Base-by-base conservation (phyloP, 768 basidiomycete genomes). In the Paxillus ammoniavirescens region DNA sequence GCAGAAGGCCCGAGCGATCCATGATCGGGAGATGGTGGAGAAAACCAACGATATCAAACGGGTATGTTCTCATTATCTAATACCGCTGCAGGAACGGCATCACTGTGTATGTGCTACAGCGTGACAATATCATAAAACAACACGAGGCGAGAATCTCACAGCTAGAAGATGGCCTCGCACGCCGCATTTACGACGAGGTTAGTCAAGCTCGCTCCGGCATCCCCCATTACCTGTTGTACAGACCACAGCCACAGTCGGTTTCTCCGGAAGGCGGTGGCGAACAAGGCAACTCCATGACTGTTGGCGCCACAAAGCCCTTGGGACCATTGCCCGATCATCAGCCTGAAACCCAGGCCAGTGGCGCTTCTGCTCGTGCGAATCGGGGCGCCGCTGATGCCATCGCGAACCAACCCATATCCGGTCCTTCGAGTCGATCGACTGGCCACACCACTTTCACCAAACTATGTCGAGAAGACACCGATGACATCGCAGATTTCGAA, bases 1-100 rank as follows among this genome's bases (percentile, higher is more conserved):
- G 57, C 68, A 68, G 38, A 65, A 76, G 44, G 73, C 79, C 14
- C 73, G 77, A 47, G 72, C 73, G 10, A 65, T 78, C 18, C 76
- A 83, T 57, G 83, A 82, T 55, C 75, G 82, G 48, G 77, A 79
- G 15, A 68, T 78, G 36, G 75, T 83, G 30, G 73, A 71, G 23
- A 83, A 83, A 62, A 73, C 72, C 48, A 82, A 84, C 57, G 82
- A 84, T 50, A 73, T 86, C 28, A 77, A 77, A 54, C 72, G 77
- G 56, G 83, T 83, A 55, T 41, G 73, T 66, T 26, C 47, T 52
- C 37, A 21, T 35, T 33, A 42, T 30, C 12, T 38, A 47, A 14
- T 13, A 44, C 33, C 42, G 57, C 49, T 41, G 49, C 50, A 49
- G 30, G 53, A 44, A 58, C 31, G 17, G 38, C 48, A 38, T 49